These are phyloP conservation scores for Solanum verrucosum DNA, from an alignment of 257 asterid species.

Conservation along the genomic window DNA sequence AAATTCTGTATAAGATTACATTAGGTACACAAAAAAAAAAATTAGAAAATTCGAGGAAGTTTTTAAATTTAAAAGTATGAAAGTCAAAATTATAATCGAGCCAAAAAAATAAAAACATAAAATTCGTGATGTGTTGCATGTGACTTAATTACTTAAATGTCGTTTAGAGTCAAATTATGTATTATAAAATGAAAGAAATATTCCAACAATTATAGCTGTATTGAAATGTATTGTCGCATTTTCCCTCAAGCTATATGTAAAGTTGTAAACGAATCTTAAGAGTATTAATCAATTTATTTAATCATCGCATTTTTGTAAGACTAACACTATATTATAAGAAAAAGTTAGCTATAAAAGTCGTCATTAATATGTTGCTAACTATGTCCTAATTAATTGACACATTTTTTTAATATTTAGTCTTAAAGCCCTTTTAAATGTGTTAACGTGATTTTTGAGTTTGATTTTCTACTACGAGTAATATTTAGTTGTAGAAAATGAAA, in stretches of 20 bases:
- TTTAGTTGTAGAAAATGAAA: neutral
- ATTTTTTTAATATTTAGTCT: neutral
- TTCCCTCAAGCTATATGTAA: neutral
- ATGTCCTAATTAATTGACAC: neutral
- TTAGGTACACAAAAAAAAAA: neutral
- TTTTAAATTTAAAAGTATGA: neutral
- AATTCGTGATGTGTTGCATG: neutral
- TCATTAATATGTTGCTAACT: neutral
- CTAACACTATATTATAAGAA: neutral
- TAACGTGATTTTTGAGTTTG: neutral
- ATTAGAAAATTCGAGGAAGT: too few species aligned
- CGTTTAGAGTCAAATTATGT: neutral
- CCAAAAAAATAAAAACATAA: neutral
- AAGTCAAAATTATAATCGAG: neutral
- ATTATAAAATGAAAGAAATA: neutral
- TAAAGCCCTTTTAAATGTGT: neutral
- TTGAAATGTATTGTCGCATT: neutral
- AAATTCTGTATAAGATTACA: neutral
- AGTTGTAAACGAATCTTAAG: neutral
- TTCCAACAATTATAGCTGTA: neutral
- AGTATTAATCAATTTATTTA: too few species aligned
- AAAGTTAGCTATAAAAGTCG: too few species aligned
- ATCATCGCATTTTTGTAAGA: neutral
- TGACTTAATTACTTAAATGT: neutral
- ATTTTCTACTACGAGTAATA: too few species aligned